Evolutionary conservation across 768 basidiomycete genomes (phyloP).

Genomic region (Termitomyces sp.): DNA sequence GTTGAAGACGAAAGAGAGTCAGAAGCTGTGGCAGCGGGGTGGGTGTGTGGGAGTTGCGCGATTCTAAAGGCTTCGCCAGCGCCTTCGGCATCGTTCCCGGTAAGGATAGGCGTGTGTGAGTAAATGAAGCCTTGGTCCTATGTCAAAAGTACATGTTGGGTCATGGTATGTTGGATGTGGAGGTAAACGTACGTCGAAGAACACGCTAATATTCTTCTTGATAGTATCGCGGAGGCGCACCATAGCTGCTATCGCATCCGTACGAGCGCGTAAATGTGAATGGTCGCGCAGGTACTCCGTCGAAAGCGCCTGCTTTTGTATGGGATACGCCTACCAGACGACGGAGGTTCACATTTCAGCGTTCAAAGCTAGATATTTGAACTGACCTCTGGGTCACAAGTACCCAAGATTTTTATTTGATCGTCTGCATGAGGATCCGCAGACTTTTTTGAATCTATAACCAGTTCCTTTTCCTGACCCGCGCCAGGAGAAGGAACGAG

Average conservation of each 20-base stretch:
- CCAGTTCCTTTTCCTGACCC: conserved; percentile 46
- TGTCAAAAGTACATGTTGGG: not conserved
- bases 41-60: conserved; percentile 31
- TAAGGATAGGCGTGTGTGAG: conserved; percentile 84
- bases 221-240: conserved; percentile 66
- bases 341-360: not conserved
- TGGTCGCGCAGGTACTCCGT: conserved; percentile 81
- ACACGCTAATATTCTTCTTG: conserved; percentile 52
- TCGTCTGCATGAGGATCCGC: conserved; percentile 2
- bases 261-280: conserved; percentile 84
- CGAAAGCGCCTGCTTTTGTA: conserved; percentile 85
- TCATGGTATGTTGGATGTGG: not conserved
- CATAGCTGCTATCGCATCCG: conserved; percentile 66
- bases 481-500: conserved; percentile 40
- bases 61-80: conserved; percentile 90
- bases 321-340: conserved; percentile 68
- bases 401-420: conserved; percentile 37
- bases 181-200: conserved; percentile 60
- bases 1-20: conserved; percentile 9
- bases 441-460: conserved; percentile 31
- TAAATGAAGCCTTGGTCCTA: conserved; percentile 77
- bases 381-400: conserved; percentile 43
- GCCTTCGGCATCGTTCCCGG: conserved; percentile 92
- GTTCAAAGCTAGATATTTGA: not conserved
- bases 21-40: conserved; percentile 19